Percentiles rank a stretch among this genome's conserved stretches.
Evolutionary conservation across 768 basidiomycete genomes (phyloP).

Genomic region (Clitopilus hobsonii): DNA sequence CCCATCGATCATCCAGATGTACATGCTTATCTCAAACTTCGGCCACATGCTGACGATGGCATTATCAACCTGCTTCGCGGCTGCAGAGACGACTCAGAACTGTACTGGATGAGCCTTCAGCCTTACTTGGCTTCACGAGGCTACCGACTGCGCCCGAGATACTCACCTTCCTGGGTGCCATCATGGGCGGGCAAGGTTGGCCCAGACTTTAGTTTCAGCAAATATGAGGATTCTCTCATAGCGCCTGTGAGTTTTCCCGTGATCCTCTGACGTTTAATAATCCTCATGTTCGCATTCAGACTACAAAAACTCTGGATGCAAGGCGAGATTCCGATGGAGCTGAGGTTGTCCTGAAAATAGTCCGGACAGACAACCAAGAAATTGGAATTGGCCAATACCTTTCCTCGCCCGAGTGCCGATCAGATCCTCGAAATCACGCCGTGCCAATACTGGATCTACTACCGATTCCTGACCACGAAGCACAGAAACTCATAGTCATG

Average conservation of each 20-base stretch:
- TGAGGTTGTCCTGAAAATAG: neutral
- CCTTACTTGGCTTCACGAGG: neutral
- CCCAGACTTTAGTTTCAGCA: neutral
- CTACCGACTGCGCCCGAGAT: neutral
- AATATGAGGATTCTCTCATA: neutral
- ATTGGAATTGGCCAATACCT: neutral
- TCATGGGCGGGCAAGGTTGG: neutral
- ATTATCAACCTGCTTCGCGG: neutral
- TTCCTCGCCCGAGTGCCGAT: neutral
- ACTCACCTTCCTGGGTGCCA: neutral
- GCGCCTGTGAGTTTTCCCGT: neutral
- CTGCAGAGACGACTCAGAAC: neutral
- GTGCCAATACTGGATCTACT: neutral
- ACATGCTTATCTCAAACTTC: neutral
- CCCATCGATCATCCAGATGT: neutral
- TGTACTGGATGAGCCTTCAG: neutral
- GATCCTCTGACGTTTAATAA: neutral
- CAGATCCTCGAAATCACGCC: neutral
- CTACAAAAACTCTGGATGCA: neutral
- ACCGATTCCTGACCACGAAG: neutral
- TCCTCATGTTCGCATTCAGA: neutral
- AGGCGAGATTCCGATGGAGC: neutral
- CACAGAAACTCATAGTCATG: neutral
- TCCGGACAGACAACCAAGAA: neutral
- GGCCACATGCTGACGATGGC: neutral